Evolutionary conservation across 208 protist genomes (phyloP), one percentile per base, ranked within the genome.

Genomic region (Trypanosoma cruzi): DNA sequence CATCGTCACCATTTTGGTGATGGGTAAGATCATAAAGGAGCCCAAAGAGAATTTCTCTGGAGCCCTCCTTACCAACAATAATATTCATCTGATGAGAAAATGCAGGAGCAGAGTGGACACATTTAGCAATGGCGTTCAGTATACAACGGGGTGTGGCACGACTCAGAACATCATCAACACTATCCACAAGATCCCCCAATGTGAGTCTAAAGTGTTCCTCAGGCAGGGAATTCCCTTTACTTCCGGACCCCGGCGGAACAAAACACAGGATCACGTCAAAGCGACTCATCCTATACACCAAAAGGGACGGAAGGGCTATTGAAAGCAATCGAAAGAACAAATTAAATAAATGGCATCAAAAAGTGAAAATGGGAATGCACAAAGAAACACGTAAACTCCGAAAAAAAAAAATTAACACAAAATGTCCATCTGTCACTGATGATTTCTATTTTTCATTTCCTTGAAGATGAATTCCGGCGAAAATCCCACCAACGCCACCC

Each of bases 401-500:
- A 53, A 32, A 68, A 29, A 64, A 6, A 64, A 34, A 37, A 54
- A 64, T 13, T n/a, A n/a, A n/a, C n/a, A n/a, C n/a, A 63, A 34
- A 50, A 20, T 28, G 37, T 26, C 2, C 48, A 8, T 18, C 48
- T 4, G 16, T 26, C 18, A 26, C 24, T 52, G n/a, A 50, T 37
- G 1, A 4, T 16, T 44, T 44, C 40, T 29, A 60, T 48, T 42
- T 53, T 26, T 28, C 42, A 36, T 56, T 31, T 22, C 18, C 20
- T 44, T 50, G 16, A 11, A 18, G 31, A 78, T 54, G 44, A 73
- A 28, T 31, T 61, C 59, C 14, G 77, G 72, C 13, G 81, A 82
- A 2, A 83, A 82, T 7, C 82, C 86, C 18, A 92, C 60, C 46
- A 92, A 74, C 28, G 84, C 74, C 28, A 84, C 56, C 86, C 87